Evolutionary conservation across 176 grass and related monocot genomes (phyloP).

Genomic region (Echinochloa phyllopogon): DNA sequence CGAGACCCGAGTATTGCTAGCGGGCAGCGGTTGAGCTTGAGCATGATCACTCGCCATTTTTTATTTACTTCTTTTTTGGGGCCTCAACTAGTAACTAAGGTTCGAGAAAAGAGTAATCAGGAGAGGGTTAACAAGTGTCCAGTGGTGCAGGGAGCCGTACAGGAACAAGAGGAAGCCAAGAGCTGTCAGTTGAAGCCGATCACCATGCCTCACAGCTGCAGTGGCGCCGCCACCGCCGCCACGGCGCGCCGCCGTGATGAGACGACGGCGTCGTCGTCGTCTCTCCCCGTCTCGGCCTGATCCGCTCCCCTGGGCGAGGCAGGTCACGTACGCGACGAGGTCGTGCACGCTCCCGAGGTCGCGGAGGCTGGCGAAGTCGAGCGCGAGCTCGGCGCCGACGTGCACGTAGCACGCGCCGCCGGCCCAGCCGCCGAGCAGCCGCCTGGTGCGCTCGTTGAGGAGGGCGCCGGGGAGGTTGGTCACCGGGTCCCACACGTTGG

Average conservation of each 20-base stretch:
- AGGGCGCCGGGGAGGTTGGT: conserved; percentile 76
- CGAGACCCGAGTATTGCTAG: no score
- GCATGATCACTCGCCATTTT: no score
- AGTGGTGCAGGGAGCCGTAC: background rate
- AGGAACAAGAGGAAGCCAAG: background rate
- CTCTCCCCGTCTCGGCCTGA: background rate
- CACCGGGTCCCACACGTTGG: conserved; percentile 69
- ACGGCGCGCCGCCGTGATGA: no score
- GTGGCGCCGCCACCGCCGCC: no score
- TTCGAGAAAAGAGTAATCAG: background rate
- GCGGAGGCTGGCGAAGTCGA: conserved; percentile 72
- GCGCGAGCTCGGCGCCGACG: conserved; percentile 75
- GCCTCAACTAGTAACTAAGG: background rate
- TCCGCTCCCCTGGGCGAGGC: background rate
- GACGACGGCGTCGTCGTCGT: background rate
- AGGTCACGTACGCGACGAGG: conserved; percentile 63
- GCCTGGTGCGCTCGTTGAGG: conserved; percentile 63
- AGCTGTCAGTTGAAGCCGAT: background rate
- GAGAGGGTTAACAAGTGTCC: background rate
- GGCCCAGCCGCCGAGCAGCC: conserved; percentile 31
- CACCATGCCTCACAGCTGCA: background rate
- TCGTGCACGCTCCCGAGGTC: conserved; percentile 37
- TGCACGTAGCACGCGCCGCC: conserved; percentile 63
- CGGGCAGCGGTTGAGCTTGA: no score
- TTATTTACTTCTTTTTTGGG: no score